A percentile compares a stretch with the other conserved stretches of the same genome.
Conservation (phyloP, 2,329 filamentous ascomycete genomes). For the Ophidiomyces ophidiicola region DNA sequence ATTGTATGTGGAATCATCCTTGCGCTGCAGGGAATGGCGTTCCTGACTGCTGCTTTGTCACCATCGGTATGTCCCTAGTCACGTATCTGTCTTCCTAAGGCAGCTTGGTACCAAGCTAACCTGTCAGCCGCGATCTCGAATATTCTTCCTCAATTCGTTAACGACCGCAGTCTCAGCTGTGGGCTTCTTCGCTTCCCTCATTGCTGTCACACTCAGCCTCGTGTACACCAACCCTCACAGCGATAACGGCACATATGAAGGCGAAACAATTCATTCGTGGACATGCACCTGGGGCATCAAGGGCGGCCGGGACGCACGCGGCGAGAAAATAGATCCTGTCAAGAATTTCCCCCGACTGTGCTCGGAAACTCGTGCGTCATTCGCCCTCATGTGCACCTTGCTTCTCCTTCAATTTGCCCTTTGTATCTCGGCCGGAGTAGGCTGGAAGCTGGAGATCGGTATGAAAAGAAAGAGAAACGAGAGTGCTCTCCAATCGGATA, state of each 20-base stretch:
- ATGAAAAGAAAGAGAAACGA: conserved; percentile 12
- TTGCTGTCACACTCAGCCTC: conserved; percentile 25
- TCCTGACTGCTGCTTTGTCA: conserved; percentile 24
- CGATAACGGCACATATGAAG: conserved; percentile 20
- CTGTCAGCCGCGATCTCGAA: conserved; percentile 26
- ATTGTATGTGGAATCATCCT: conserved; percentile 30
- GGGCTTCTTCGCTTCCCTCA: conserved; percentile 28
- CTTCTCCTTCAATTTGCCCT: conserved; percentile 27
- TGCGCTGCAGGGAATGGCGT: conserved; percentile 23
- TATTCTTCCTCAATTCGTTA: conserved; percentile 25
- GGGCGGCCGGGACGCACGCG: conserved; percentile 13
- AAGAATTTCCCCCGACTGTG: conserved; percentile 30
- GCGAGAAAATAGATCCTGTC: conserved; percentile 20
- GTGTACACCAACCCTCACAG: conserved; percentile 21
- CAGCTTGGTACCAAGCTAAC: conserved; percentile 10
- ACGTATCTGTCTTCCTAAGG: conserved; percentile 10
- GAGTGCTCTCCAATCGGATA: conserved; percentile 4
- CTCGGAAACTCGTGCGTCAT: conserved; percentile 25
- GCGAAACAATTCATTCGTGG: conserved; percentile 32
- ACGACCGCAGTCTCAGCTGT: conserved; percentile 25
- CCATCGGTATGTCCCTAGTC: conserved; percentile 32
- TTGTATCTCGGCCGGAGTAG: conserved; percentile 22
- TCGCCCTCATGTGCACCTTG: conserved; percentile 26
- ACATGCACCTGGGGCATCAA: conserved; percentile 30
- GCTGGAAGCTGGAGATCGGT: conserved; percentile 22